phyloP scores from a whole-genome alignment of 140 eudicot genomes.

The Ambrosia hybrid region DNA sequence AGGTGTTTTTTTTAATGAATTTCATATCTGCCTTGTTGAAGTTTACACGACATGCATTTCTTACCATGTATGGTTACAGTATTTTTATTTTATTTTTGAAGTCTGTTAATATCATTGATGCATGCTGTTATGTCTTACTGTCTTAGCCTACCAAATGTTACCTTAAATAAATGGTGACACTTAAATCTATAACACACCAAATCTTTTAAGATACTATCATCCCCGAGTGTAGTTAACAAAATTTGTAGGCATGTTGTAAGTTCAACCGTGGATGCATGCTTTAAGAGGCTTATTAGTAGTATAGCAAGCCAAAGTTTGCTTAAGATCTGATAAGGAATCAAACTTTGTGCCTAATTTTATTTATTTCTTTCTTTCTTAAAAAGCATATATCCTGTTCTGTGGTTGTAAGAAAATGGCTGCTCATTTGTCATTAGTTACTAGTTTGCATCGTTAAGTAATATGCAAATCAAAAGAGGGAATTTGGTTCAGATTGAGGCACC shows the following conservation, averaged over 20 bases:
- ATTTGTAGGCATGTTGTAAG: neutral
- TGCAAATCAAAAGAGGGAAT: slow-evolving; percentile 5
- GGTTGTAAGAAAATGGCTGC: neutral
- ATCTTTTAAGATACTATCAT: neutral
- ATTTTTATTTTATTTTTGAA: neutral
- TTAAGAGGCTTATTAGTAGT: neutral
- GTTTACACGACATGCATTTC: slow-evolving; percentile 17
- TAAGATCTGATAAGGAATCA: neutral
- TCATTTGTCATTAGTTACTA: neutral
- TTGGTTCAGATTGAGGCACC: neutral
- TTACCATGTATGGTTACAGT: neutral
- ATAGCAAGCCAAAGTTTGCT: slow-evolving; percentile 10
- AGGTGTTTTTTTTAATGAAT: slow-evolving; percentile 45
- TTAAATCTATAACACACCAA: neutral
- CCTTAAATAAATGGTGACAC: slow-evolving; percentile 4
- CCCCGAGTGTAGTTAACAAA: neutral
- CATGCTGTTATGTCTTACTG: slow-evolving; percentile 4
- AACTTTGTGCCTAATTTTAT: neutral
- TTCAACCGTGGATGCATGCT: slow-evolving; percentile 5
- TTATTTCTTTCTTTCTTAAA: too few species aligned
- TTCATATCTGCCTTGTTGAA: neutral
- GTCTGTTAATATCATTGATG: slow-evolving; percentile 7
- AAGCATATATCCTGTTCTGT: neutral
- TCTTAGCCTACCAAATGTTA: neutral
- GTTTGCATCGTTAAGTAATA: neutral